phyloP scores from a whole-genome alignment of 1,284 basidiomycete genomes.

The Porogramme epimiltina region DNA sequence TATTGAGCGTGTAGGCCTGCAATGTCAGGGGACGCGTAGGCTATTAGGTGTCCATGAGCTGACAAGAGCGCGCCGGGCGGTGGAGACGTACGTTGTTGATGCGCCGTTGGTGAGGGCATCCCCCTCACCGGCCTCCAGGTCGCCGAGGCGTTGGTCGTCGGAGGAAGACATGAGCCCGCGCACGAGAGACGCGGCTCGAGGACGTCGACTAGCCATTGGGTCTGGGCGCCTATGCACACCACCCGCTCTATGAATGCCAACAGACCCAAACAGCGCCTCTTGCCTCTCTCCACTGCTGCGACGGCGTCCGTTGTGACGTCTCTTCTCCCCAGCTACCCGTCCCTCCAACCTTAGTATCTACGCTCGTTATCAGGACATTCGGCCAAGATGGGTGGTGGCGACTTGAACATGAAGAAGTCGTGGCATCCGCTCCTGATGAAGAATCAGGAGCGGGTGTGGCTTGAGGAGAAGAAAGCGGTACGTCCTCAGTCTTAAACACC shows the following conservation, averaged over 20 bases:
- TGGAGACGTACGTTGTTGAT: slow-evolving; percentile 30
- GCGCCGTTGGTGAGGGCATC: slow-evolving; percentile 27
- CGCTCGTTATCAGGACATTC: slow-evolving; percentile 23
- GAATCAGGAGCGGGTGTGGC: slow-evolving; percentile 99
- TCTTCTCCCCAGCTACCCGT: neutral
- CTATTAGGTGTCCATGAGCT: slow-evolving; percentile 32
- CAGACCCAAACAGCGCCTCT: slow-evolving; percentile 21
- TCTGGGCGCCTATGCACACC: slow-evolving; percentile 6
- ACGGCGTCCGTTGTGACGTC: neutral
- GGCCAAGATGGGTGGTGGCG: slow-evolving; percentile 91
- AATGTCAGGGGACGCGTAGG: slow-evolving; percentile 21
- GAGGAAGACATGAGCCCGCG: slow-evolving; percentile 29
- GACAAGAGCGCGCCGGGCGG: slow-evolving; percentile 19
- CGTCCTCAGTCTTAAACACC: slow-evolving; percentile 31
- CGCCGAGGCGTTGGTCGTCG: slow-evolving; percentile 33
- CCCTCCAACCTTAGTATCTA: neutral
- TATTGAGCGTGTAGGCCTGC: slow-evolving; percentile 73
- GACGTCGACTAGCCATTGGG: slow-evolving; percentile 20
- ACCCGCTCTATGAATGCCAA: slow-evolving; percentile 13
- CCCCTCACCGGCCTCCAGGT: slow-evolving; percentile 38
- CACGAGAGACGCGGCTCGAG: slow-evolving; percentile 22
- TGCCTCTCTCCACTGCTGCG: slow-evolving; percentile 4
- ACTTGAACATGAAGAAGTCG: slow-evolving; percentile 97
- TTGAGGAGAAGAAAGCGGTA: slow-evolving; percentile 95
- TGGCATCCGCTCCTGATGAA: slow-evolving; percentile 98